These are phyloP conservation scores for Botryotinia globosa DNA, from an alignment of 2,329 filamentous ascomycete genomes.

Conservation along the genomic window DNA sequence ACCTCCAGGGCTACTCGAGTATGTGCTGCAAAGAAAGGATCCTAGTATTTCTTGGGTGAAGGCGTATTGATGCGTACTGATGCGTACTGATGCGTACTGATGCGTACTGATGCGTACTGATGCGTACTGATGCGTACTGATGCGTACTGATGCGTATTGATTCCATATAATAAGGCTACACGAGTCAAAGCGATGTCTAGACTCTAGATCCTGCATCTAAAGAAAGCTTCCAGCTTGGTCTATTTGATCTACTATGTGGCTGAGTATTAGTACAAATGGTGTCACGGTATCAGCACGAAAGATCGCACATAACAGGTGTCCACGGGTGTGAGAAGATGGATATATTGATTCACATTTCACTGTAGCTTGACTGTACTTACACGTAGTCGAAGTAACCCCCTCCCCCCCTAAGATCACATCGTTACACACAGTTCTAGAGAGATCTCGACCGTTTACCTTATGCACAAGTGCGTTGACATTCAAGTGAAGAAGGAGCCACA, in stretches of 20 bases:
- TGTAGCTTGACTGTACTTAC: neutral
- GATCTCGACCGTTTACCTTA: neutral
- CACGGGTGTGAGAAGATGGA: neutral
- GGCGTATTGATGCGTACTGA: neutral
- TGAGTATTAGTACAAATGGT: neutral
- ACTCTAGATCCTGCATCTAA: neutral
- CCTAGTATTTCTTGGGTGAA: neutral
- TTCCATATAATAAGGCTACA: neutral
- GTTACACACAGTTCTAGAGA: neutral
- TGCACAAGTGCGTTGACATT: neutral
- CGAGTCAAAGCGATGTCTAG: constrained; percentile 2
- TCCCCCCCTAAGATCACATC: too few relatives aligned
- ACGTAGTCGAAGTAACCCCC: neutral
- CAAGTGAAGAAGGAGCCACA: neutral
- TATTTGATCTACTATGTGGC: neutral
- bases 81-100: neutral
- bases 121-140: neutral
- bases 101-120: neutral
- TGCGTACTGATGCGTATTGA: neutral
- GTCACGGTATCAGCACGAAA: neutral
- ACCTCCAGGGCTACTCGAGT: too few relatives aligned
- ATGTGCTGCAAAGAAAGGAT: neutral
- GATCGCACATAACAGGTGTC: neutral
- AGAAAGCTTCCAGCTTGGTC: neutral
- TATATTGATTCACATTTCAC: neutral